Evolutionary conservation across 345 rosid species (phyloP).

Genomic region (Salix udensis): DNA sequence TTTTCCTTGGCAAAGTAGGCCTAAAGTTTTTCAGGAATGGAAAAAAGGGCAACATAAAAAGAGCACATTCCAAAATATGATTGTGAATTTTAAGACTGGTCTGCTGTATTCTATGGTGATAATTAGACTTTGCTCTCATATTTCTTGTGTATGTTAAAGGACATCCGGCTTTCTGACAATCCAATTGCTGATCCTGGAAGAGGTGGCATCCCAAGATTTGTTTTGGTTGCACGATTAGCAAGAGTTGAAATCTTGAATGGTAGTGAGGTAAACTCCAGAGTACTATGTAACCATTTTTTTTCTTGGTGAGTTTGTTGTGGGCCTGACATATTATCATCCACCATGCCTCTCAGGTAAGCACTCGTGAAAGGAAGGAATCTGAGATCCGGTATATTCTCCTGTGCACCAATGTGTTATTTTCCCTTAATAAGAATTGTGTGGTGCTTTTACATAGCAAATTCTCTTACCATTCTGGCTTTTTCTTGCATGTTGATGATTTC

Average conservation of each 20-base stretch:
- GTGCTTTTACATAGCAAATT: not conserved
- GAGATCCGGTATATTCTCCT: conserved; percentile 68
- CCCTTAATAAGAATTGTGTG: not conserved
- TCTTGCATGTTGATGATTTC: not conserved
- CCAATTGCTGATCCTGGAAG: conserved; percentile 68
- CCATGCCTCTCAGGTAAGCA: conserved; percentile 49
- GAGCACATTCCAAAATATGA: not conserved
- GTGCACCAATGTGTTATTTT: not conserved
- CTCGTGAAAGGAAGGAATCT: conserved; percentile 91
- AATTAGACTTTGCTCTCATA: conserved; percentile 4
- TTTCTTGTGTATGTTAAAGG: conserved; percentile 40
- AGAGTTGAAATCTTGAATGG: conserved; percentile 82
- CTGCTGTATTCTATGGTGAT: not conserved
- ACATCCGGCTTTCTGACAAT: conserved; percentile 86
- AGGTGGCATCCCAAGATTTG: conserved; percentile 81
- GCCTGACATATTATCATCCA: conserved; percentile 12
- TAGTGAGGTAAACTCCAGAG: conserved; percentile 70
- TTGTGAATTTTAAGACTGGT: not conserved
- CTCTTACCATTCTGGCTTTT: not conserved
- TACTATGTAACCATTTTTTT: conserved; percentile 4
- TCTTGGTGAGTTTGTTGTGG: conserved; percentile 5
- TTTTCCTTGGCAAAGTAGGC: not conserved
- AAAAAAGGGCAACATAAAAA: not conserved
- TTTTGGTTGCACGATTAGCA: conserved; percentile 67
- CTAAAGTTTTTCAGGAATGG: not conserved